Percentiles rank a stretch among this genome's conserved stretches.
phyloP scores from a whole-genome alignment of 345 rosid species.

The Moringa oleifera region DNA sequence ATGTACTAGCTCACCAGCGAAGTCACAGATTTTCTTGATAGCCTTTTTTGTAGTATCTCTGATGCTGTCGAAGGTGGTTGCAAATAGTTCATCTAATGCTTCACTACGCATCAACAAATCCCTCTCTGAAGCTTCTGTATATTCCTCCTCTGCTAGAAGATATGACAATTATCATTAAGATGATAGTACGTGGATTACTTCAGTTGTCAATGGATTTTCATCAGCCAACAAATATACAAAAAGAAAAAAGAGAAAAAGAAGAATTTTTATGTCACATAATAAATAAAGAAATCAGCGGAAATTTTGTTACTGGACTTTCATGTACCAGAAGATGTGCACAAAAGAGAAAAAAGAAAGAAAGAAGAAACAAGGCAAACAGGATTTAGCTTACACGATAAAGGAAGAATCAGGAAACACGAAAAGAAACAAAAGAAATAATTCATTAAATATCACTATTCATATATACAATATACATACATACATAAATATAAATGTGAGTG shows the following conservation, averaged over 20 bases:
- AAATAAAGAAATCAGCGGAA: no score
- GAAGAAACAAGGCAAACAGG: background rate
- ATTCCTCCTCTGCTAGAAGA: constrained; percentile 35
- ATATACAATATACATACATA: no score
- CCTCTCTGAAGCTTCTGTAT: constrained; percentile 34
- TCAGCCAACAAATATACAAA: background rate
- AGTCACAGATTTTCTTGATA: constrained; percentile 52
- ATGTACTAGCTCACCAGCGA: constrained; percentile 56
- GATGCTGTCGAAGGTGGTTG: constrained; percentile 68
- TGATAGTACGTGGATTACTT: background rate
- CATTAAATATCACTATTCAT: no score
- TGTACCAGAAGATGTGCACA: no score
- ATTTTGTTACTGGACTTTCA: no score
- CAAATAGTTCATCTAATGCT: constrained; percentile 75
- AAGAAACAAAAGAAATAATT: no score
- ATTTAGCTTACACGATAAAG: no score
- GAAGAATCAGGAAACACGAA: no score
- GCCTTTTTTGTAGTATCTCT: constrained; percentile 53
- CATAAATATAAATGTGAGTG: no score
- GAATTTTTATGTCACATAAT: background rate
- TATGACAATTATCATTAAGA: background rate
- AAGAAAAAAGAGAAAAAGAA: background rate
- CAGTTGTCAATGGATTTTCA: background rate
- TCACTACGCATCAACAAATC: constrained; percentile 50
- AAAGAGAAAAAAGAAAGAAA: background rate